Base-by-base conservation (phyloP, 2,329 filamentous ascomycete genomes). In the Diaporthe sp. region DNA sequence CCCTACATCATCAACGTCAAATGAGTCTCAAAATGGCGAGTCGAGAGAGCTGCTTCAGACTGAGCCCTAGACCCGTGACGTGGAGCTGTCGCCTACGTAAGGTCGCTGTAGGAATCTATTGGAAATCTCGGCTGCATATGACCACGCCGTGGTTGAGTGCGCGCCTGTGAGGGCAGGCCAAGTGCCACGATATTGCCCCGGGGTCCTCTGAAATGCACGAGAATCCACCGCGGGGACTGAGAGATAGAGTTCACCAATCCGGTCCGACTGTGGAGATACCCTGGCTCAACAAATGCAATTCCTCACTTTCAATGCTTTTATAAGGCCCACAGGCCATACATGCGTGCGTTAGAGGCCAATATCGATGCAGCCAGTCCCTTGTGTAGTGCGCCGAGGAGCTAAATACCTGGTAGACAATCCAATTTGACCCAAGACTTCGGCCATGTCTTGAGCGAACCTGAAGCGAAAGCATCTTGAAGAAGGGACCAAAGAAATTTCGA, bases 241-340 rank as follows among this genome's bases (percentile, higher is more conserved):
- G 46, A 25, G 17, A 68, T 53, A 68, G n/a, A 69, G 34, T 69
- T 25, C 46, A 17, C 15, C 49, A 39, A 28, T 42, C 65, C 65
- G 65, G 19, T n/a, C 31, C 46, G 31, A 68, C 46, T 53, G 22
- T 39, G 62, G 62, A 68, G 62, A 25, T n/a, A 22, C 10, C 31
- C 62, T 53, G 28, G 44, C 62, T 8, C 22, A 37, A 51, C 17
- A 51, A 25, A 68, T 25, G 46, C 7, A 25, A 17, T 37, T 19
- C 22, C 44, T 37, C 22, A 53, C 28, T 68, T 51, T 37, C 12
- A 37, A 8, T n/a, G 31, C 34, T 9, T 34, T 10, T 34, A 51
- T 53, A 19, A 34, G 62, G 31, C 19, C 62, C 44, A 51, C 44
- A 37, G 13, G 22, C 44, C 44, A 49, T 34, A n/a, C 10, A 4